phyloP scores from a whole-genome alignment of 306 rosid genomes.

The Cucumis melo region DNA sequence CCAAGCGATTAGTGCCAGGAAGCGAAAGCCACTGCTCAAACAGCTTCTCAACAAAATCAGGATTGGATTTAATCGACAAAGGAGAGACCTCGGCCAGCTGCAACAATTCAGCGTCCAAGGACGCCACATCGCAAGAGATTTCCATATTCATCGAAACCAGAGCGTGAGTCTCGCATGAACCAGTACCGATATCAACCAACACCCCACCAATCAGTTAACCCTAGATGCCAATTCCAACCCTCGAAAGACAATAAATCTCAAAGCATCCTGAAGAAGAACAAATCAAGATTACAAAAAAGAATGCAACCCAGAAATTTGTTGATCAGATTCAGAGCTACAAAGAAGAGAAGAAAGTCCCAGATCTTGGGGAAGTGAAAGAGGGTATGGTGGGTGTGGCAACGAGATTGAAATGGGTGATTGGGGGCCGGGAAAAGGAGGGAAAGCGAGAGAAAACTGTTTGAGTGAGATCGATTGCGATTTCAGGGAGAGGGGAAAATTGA shows the following conservation, averaged over 20 bases:
- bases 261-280: slow-evolving; percentile 7
- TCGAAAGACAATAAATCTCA: slow-evolving; percentile 8
- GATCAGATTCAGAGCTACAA: slow-evolving; percentile 14
- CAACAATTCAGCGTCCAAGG: slow-evolving; percentile 78
- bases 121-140: slow-evolving; percentile 57
- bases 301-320: not conserved
- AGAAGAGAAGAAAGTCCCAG: slow-evolving; percentile 23
- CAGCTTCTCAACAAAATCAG: slow-evolving; percentile 53
- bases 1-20: slow-evolving; percentile 78
- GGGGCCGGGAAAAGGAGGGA: not conserved
- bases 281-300: not conserved
- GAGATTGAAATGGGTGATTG: not conserved
- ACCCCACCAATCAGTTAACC: slow-evolving; percentile 22
- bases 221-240: slow-evolving; percentile 17
- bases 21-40: slow-evolving; percentile 96
- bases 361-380: not conserved
- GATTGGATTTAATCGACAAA: slow-evolving; percentile 64
- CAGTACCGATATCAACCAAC: slow-evolving; percentile 11
- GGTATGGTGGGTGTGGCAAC: slow-evolving; percentile 11
- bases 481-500: slow-evolving; percentile 14
- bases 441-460: not conserved
- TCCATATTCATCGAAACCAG: slow-evolving; percentile 58
- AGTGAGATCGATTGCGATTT: slow-evolving; percentile 35
- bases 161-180: slow-evolving; percentile 28
- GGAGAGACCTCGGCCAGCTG: slow-evolving; percentile 82